A percentile compares a stretch with the other conserved stretches of the same genome.
Evolutionary conservation across 345 rosid species (phyloP).

Genomic region (Pelargonium nanum): DNA sequence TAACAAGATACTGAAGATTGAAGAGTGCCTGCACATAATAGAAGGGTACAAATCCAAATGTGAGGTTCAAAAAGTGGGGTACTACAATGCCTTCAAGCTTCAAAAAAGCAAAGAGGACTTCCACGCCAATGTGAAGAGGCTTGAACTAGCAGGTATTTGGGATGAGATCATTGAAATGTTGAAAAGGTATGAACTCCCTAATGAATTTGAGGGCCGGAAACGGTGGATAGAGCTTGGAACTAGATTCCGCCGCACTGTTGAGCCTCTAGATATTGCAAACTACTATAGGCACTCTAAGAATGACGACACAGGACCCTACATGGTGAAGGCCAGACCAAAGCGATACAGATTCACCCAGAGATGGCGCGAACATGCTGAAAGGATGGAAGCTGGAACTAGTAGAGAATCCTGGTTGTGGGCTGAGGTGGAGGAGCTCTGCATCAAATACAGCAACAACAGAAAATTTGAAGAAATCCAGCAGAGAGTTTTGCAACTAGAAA

Average conservation of each 20-base stretch:
- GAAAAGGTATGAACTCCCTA: conserved; percentile 54
- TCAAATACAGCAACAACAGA: not conserved
- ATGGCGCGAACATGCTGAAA: conserved; percentile 42
- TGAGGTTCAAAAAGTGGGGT: conserved; percentile 26
- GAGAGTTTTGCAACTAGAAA: conserved; percentile 14
- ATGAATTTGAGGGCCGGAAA: conserved; percentile 31
- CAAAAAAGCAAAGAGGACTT: conserved; percentile 37
- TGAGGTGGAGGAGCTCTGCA: conserved; percentile 58
- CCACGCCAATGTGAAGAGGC: conserved; percentile 55
- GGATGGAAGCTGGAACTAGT: conserved; percentile 12
- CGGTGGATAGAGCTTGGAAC: conserved; percentile 41
- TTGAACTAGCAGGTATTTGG: conserved; percentile 56
- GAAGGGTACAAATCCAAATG: conserved; percentile 30
- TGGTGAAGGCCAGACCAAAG: conserved; percentile 51
- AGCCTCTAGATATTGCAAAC: conserved; percentile 73
- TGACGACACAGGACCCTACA: conserved; percentile 74
- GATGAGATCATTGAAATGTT: conserved; percentile 63
- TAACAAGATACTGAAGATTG: conserved; percentile 17
- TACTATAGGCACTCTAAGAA: conserved; percentile 69
- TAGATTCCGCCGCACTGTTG: conserved; percentile 38
- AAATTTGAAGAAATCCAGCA: conserved; percentile 5
- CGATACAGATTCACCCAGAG: conserved; percentile 51
- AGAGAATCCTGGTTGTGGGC: conserved; percentile 69
- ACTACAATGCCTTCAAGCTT: conserved; percentile 52
- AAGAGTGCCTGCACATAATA: conserved; percentile 6